Evolutionary conservation across 202 grass and related monocot genomes (phyloP), one percentile per base, ranked within the genome.

Genomic region (Tripidium arundinaceum): DNA sequence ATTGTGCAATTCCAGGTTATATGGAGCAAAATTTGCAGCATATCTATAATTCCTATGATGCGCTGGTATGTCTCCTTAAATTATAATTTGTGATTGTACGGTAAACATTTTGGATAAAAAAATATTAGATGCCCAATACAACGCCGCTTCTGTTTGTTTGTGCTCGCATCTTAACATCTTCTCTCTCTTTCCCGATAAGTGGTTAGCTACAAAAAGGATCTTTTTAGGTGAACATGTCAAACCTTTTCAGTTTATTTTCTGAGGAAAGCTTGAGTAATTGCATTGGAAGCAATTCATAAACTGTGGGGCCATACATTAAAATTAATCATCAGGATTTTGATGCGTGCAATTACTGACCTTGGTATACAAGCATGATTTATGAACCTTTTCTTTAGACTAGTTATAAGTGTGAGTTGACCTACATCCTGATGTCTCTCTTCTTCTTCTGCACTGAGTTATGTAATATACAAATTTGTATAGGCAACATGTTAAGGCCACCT

Each of bases 1-100:
- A 69, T 78, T 80, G 36, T 83, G 50, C 72, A 79, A 66, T 81
- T 81, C 70, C 84, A 99, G 96, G 83, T 78, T 86, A 66, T 62
- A 79, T 81, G 66, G 82, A 93, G 37, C 83, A 65, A 74, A 74
- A 75, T 49, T 59, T 83, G 63, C 70, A 90, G 13, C 50, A 84
- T 75, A 79, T 34, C 42, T 87, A 74, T 65, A 72, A 28, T 63
- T 68, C 70, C 26, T 82, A 50, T 34, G 79, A 62, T 11, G 77
- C 84, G 75, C 78, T 79, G 87, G 92, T 96, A 90, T 46, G 81
- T 75, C 12, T 74, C 67, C 21, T 64, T 19, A 76, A 80, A 73
- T 71, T 75, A 22, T 57, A 81, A 55, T 49, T 67, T 78, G 2
- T 8, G 54, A 61, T 62, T 81, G 31, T 5, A 33, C 31, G 26